These are phyloP conservation scores for Colletotrichum eleusines DNA, from an alignment of 2,329 filamentous ascomycete genomes.

Conservation along the genomic window DNA sequence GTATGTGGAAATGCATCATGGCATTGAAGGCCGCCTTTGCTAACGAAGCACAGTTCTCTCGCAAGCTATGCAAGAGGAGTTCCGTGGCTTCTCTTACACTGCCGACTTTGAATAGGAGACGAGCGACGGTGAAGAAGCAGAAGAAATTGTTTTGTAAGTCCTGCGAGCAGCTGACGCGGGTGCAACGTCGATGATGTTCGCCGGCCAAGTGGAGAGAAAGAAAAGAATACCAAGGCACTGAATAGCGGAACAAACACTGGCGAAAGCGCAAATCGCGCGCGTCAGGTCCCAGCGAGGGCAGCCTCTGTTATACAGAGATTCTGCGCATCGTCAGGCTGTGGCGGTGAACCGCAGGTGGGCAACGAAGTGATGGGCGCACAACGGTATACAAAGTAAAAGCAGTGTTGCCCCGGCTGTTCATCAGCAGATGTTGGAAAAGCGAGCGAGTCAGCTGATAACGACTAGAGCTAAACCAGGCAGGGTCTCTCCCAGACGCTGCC, in stretches of 20 bases:
- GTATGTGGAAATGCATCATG: slow-evolving; percentile 66
- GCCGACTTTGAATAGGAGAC: slow-evolving; percentile 80
- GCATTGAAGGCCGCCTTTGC: background rate
- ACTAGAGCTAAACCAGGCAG: slow-evolving; percentile 28
- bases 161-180: slow-evolving; percentile 9
- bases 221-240: slow-evolving; percentile 6
- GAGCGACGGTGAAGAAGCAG: slow-evolving; percentile 8
- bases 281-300: slow-evolving; percentile 9
- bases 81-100: slow-evolving; percentile 98
- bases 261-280: slow-evolving; percentile 7
- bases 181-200: background rate
- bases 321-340: slow-evolving; percentile 24
- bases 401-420: slow-evolving; percentile 29
- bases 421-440: slow-evolving; percentile 30
- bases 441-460: slow-evolving; percentile 22
- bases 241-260: slow-evolving; percentile 1
- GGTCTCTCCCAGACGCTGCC: slow-evolving; percentile 13
- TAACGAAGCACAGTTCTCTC: slow-evolving; percentile 77
- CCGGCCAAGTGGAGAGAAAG: slow-evolving; percentile 16
- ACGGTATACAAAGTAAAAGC: slow-evolving; percentile 25
- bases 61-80: slow-evolving; percentile 99
- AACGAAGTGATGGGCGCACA: slow-evolving; percentile 25
- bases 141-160: background rate
- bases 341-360: slow-evolving; percentile 23
- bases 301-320: slow-evolving; percentile 12